Evolutionary conservation across 176 grass and related monocot genomes (phyloP), one percentile per base, ranked within the genome.

Genomic region (Bromus sterilis): DNA sequence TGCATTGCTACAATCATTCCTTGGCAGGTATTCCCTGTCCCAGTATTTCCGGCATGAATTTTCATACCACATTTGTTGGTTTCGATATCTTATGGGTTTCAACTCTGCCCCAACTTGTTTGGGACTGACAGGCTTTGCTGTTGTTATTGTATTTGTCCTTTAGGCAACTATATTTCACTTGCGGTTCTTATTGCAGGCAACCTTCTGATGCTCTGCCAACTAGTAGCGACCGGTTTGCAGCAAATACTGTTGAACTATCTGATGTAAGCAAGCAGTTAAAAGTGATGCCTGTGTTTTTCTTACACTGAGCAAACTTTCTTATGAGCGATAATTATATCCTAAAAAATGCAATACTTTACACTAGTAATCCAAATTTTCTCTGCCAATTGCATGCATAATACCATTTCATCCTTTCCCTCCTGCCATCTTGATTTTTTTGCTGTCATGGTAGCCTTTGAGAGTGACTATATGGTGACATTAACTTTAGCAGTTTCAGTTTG

Each of bases 171-270:
- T 29, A 5, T 68, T 86, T 82, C 14, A 35, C 25, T 29, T 76
- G 35, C 1, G 76, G 12, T 77, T 20, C 55, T 65, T 71, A 57
- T 33, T 82, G 62, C 85, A 99, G 96, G 74, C 90, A 90, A 86
- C 87, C 92, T 77, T 86, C 86, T 72, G 96, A 99, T 29, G 90
- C 92, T 78, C 78, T 86, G 58, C 86, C 89, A 77, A 93, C 85
- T 74, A 90, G 57, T 31, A 82, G 83, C 5, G 84, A 88, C 28
- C 85, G 80, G 21, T 90, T 91, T 93, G 93, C 93, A 12, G 86
- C 93, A 78, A 99, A 99, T 87, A 85, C 90, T 83, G 90, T 95
- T 67, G 93, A 95, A 31, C 74, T 95, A 34, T 34, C 85, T 79
- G 92, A 89, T 80, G 96, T 95, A 90, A 92, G 87, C 74, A 90